Evolutionary conservation across 208 protist species (phyloP), one percentile per base, ranked within the genome.

Genomic region (Crithidia expoeki): DNA sequence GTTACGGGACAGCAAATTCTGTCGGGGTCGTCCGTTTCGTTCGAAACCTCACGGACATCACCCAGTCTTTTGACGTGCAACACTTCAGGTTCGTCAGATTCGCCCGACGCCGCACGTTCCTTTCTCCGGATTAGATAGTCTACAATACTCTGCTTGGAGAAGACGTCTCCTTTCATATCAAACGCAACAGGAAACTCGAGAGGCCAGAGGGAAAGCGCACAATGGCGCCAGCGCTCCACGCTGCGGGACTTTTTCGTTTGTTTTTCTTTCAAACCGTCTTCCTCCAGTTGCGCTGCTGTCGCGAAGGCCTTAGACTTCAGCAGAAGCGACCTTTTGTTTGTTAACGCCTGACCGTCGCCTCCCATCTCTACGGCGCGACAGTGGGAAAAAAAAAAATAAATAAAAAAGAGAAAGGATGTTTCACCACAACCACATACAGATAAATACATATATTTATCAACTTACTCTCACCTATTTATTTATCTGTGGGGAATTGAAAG

Each of bases 281-380:
- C 52, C 19, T 73, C 77, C 2, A 79, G 56, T 33, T 87, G 62
- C 11, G 63, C 27, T 2, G 69, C 46, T 5, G 65, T 84, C 27
- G 79, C 50, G 68, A 87, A 95, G 19, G 70, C 68, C 33, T 68
- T 81, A 9, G 78, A 76, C 38, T 84, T 84, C 16, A 84, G 72
- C 1, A 95, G 67, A 28, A 93, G 64, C 25, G 60, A 84, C 11
- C 87, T 77, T 47, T 93, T 95, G 68, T 95, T 95, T n/a, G 75
- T 56, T 51, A 93, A 63, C 17, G 85, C 83, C 49, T 95, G 90
- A 0, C 90, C 90, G 78, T 95, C 90, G 10, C 90, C 90, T 42
- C 90, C 90, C 90, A 95, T 90, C 11, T 30, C 21, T 52, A 23
- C 4, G 30, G 23, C 49, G 30, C 10, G 49, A 23, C 30, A 12